Conservation (phyloP, 352 stramenopile genomes). For the Phytophthora crassamura region DNA sequence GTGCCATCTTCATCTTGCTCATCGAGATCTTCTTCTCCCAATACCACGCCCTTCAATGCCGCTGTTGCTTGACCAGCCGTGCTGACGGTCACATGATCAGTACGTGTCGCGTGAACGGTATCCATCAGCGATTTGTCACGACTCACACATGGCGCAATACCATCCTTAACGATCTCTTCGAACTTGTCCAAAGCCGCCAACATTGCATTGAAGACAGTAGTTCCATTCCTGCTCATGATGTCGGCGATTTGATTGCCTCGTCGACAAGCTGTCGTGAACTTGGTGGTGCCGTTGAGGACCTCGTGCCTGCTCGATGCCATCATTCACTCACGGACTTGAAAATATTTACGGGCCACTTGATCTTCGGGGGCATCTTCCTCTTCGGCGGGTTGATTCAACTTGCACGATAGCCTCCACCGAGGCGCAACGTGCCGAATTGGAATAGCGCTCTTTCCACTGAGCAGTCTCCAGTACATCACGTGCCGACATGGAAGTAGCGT, state of each 20-base stretch:
- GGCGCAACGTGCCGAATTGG: background rate
- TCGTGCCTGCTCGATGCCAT: conserved; percentile 1
- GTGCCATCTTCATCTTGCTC: no score
- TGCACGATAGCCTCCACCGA: conserved; percentile 1
- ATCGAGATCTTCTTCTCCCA: no score
- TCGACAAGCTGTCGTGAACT: background rate
- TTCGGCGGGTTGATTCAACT: conserved; percentile 6
- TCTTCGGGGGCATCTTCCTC: conserved; percentile 1
- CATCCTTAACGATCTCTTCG: conserved; percentile 19
- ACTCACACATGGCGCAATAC: conserved; percentile 2
- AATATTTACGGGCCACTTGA: background rate
- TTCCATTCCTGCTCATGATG: conserved; percentile 16
- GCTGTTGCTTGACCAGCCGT: no score
- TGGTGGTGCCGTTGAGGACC: conserved; percentile 11
- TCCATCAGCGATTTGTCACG: background rate
- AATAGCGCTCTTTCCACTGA: conserved; percentile 2
- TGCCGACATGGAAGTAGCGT: conserved; percentile 3
- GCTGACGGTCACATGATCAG: no score
- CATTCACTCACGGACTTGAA: conserved; percentile 7
- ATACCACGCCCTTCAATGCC: no score
- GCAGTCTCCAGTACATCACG: conserved; percentile 8
- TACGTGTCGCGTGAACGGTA: no score
- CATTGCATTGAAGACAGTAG: conserved; percentile 7
- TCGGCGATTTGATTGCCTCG: conserved; percentile 1
- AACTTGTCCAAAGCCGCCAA: conserved; percentile 17